Evolutionary conservation across 495 filamentous ascomycete species (phyloP).

Genomic region (Tuber umbilicatum): DNA sequence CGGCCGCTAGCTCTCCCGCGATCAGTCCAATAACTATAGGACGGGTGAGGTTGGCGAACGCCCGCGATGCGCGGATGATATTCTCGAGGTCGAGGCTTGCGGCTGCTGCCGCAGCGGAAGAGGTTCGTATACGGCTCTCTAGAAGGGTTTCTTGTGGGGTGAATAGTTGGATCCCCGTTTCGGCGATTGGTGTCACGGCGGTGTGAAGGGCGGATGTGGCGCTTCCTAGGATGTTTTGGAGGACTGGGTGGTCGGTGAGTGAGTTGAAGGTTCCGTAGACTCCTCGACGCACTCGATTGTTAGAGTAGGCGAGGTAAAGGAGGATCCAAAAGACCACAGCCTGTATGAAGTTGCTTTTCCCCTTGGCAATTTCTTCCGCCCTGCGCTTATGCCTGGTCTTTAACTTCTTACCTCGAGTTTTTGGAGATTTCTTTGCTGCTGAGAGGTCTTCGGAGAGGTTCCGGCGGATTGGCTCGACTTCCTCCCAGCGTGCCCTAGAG

Average conservation of each 20-base stretch:
- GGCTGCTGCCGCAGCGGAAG: background rate
- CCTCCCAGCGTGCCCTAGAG: background rate
- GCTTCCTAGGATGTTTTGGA: background rate
- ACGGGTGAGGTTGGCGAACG: background rate
- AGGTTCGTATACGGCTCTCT: background rate
- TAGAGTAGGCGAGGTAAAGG: background rate
- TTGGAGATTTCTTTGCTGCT: background rate
- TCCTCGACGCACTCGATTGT: background rate
- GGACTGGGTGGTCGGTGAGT: background rate
- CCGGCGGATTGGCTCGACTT: background rate
- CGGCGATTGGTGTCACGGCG: background rate
- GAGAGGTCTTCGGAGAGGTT: conserved; percentile 2
- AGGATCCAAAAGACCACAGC: background rate
- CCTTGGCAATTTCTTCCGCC: background rate
- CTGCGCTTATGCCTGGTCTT: background rate
- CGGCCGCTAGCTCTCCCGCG: background rate
- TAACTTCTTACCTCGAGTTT: background rate
- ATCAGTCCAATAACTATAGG: background rate
- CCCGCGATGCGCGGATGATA: background rate
- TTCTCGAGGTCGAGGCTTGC: background rate
- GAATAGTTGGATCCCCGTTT: background rate
- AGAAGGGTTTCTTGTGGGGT: background rate
- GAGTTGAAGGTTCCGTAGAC: background rate
- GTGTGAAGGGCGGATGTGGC: background rate
- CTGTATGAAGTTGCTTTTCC: background rate